Evolutionary conservation across 331 rosid genomes (phyloP).

Genomic region (Cucumis variabilis): DNA sequence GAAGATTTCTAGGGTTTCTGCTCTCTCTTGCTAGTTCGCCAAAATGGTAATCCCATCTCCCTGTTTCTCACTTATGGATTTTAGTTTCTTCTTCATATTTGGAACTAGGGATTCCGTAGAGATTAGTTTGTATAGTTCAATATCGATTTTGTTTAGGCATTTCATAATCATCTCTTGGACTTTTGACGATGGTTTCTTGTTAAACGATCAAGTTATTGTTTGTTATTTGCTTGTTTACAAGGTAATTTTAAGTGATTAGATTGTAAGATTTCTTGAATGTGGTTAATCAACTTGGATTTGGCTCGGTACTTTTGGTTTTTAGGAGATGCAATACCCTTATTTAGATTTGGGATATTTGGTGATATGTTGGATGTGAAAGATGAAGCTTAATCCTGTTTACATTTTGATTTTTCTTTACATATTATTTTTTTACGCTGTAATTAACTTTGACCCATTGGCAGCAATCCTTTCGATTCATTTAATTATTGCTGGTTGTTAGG

Average conservation of each 20-base stretch:
- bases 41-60: not conserved
- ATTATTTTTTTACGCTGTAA: no score
- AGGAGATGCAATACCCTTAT: not conserved
- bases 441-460: no score
- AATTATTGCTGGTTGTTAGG: not conserved
- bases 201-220: not conserved
- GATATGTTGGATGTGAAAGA: not conserved
- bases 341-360: not conserved
- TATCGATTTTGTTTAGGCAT: not conserved
- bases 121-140: not conserved
- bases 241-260: not conserved
- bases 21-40: not conserved
- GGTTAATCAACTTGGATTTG: not conserved
- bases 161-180: not conserved
- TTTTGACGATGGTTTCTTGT: not conserved
- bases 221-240: not conserved
- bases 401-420: not conserved
- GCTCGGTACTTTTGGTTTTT: not conserved
- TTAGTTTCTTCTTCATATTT: not conserved
- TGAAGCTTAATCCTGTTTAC: not conserved
- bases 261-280: not conserved
- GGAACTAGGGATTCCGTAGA: no score
- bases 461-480: not conserved
- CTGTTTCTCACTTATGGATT: no score
- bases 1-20: constrained; percentile 25